Percentiles rank a stretch among this genome's conserved stretches.
Evolutionary conservation across 345 rosid species (phyloP).

Genomic region (Limnanthes douglasii): DNA sequence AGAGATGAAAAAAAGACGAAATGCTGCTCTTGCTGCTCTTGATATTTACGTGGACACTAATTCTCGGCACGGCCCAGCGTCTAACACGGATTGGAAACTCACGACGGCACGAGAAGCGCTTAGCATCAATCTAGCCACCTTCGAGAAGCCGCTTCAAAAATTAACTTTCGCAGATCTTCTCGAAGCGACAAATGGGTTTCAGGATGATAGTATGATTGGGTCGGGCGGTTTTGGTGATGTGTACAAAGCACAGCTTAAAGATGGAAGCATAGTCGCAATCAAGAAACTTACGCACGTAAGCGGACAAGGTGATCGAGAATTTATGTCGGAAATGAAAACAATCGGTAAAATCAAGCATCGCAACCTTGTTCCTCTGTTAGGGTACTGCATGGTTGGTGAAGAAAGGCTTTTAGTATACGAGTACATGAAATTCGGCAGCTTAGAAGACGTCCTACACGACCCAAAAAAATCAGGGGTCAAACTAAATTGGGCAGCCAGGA

Average conservation of each 20-base stretch:
- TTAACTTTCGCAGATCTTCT: constrained; percentile 90
- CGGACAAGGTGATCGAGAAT: constrained; percentile 95
- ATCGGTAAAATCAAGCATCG: constrained; percentile 91
- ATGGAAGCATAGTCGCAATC: constrained; percentile 80
- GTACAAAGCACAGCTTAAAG: constrained; percentile 77
- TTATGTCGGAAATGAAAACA: constrained; percentile 96
- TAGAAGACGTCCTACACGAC: constrained; percentile 77
- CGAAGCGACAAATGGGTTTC: constrained; percentile 83
- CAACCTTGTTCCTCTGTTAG: constrained; percentile 86
- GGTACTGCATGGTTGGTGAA: constrained; percentile 84
- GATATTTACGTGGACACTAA: constrained; percentile 42
- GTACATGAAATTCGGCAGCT: constrained; percentile 88
- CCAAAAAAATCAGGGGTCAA: constrained; percentile 54
- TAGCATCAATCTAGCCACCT: constrained; percentile 75
- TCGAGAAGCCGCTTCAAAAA: constrained; percentile 72
- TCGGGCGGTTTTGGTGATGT: constrained; percentile 98
- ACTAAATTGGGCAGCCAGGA: constrained; percentile 68
- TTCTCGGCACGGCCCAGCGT: constrained; percentile 50
- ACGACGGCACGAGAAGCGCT: constrained; percentile 55
- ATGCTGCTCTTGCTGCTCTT: constrained; percentile 37
- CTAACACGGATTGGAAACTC: constrained; percentile 56
- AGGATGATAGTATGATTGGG: constrained; percentile 71
- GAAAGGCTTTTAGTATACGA: constrained; percentile 91
- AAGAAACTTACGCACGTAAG: constrained; percentile 87
- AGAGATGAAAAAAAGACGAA: constrained; percentile 62